phyloP scores from a whole-genome alignment of 192 early-diverging fungal genomes.

The Coemansia sp. region DNA sequence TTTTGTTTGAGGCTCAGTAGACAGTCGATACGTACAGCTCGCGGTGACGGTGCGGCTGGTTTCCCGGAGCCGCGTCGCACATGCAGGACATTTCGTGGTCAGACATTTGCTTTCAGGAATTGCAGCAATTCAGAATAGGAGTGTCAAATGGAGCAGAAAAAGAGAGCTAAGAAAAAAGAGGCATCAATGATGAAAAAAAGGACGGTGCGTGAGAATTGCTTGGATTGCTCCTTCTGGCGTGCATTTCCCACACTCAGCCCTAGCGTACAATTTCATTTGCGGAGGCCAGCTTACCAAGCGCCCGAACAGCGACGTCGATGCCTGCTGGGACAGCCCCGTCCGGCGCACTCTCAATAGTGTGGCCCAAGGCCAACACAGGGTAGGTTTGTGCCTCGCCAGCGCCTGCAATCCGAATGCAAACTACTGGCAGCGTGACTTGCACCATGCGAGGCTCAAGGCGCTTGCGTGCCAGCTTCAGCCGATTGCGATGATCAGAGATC shows the following conservation, averaged over 20 bases:
- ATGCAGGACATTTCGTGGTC: constrained; percentile 52
- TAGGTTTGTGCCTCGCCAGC: neutral
- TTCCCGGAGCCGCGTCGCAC: constrained; percentile 44
- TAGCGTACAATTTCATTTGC: constrained; percentile 5
- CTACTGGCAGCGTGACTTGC: constrained; percentile 27
- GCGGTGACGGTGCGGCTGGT: constrained; percentile 46
- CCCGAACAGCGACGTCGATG: constrained; percentile 14
- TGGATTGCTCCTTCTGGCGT: neutral
- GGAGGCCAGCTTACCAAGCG: neutral
- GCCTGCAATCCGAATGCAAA: constrained; percentile 5
- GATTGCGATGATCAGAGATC: constrained; percentile 21
- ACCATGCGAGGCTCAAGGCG: constrained; percentile 9
- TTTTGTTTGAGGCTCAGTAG: neutral
- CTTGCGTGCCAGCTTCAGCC: neutral
- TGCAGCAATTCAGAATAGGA: neutral
- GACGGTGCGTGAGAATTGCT: neutral
- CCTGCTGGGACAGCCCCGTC: neutral
- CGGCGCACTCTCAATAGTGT: constrained; percentile 1
- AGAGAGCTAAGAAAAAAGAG: neutral
- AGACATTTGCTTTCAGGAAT: constrained; percentile 15
- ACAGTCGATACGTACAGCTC: constrained; percentile 34
- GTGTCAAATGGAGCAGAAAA: neutral
- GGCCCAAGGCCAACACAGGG: constrained; percentile 29
- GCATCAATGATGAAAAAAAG: neutral
- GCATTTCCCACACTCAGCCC: neutral